A percentile compares a stretch with the other conserved stretches of the same genome.
Evolutionary conservation across 202 grass and related monocot species (phyloP).

Genomic region (Brachypodium distachyon): DNA sequence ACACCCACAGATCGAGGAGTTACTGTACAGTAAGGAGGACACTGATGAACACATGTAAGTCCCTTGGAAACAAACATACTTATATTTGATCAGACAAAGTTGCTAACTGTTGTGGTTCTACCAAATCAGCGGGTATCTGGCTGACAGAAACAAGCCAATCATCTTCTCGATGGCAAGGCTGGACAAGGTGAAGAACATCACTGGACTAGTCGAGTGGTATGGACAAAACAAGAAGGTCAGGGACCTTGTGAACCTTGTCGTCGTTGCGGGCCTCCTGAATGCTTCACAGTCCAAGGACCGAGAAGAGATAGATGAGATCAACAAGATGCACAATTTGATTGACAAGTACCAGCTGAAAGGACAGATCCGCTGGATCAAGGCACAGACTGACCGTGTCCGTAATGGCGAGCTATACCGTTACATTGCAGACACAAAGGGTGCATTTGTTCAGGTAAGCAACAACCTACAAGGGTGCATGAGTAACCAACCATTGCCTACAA

Average conservation of each 20-base stretch:
- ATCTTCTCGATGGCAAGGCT: slow-evolving; percentile 98
- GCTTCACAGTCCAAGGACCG: slow-evolving; percentile 84
- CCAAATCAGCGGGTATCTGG: slow-evolving; percentile 58
- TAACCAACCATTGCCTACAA: neutral
- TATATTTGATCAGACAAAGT: neutral
- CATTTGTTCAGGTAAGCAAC: slow-evolving; percentile 78
- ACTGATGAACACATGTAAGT: slow-evolving; percentile 82
- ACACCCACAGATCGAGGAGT: slow-evolving; percentile 74
- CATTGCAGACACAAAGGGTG: slow-evolving; percentile 86
- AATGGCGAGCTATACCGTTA: slow-evolving; percentile 92
- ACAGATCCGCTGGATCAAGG: slow-evolving; percentile 82
- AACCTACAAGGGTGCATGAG: neutral
- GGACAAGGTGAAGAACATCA: slow-evolving; percentile 95
- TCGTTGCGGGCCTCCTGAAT: slow-evolving; percentile 71
- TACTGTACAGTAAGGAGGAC: slow-evolving; percentile 68
- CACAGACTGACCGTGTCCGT: slow-evolving; percentile 79
- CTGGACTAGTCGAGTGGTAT: slow-evolving; percentile 88
- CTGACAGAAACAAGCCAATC: slow-evolving; percentile 72
- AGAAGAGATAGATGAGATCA: slow-evolving; percentile 92
- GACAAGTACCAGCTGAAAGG: slow-evolving; percentile 72
- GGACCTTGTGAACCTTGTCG: slow-evolving; percentile 72
- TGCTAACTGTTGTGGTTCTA: neutral
- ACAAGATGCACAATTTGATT: slow-evolving; percentile 87
- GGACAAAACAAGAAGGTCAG: slow-evolving; percentile 75
- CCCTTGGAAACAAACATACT: neutral